Base-by-base conservation (phyloP, 441 rosid genomes). In the Populus hybrid region DNA sequence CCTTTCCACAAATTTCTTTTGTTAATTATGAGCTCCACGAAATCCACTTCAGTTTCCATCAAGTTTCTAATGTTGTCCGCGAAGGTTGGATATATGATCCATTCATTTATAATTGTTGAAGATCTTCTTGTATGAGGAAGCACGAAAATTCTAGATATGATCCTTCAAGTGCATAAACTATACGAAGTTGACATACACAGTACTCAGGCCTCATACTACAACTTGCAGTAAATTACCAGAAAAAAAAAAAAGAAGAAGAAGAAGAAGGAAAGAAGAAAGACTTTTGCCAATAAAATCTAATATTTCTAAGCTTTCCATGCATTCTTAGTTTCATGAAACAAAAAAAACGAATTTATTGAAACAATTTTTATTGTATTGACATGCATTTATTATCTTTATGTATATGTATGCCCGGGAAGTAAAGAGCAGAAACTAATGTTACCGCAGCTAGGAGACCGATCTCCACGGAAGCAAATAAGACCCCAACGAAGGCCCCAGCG, bases 371-470 rank as follows among this genome's bases (percentile, higher is more conserved):
- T 36, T 36, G 40, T 8, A 36, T 36, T 8, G 38, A 35, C 38
- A 35, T 35, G 2, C 38, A 7, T 35, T 36, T 8, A 36, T 36
- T 36, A 36, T 20, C 9, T 8, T 5, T 18, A 64, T 64, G 23
- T 21, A 11, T 6, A n/a, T 23, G 30, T 2, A 23, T 65, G 14
- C 11, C 7, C 1, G 14, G 6, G 23, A 21, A 32, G 14, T 24
- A 5, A n/a, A 26, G 38, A 5, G 12, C 10, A 6, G 18, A 0
- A 23, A 65, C 5, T 26, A 23, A 53, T 14, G 18, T 64, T 92
- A 94, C 99, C 85, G 97, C 94, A 8, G 87, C 82, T 8, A 93
- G 91, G 16, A 95, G 95, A 21, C 99, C 97, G 6, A 95, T 90
- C 84, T 95, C 98, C 8, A 93, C 99, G 0, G 99, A 93, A 10